Base-by-base conservation (phyloP, 1,139 yeast species). In the Pichia sp. region DNA sequence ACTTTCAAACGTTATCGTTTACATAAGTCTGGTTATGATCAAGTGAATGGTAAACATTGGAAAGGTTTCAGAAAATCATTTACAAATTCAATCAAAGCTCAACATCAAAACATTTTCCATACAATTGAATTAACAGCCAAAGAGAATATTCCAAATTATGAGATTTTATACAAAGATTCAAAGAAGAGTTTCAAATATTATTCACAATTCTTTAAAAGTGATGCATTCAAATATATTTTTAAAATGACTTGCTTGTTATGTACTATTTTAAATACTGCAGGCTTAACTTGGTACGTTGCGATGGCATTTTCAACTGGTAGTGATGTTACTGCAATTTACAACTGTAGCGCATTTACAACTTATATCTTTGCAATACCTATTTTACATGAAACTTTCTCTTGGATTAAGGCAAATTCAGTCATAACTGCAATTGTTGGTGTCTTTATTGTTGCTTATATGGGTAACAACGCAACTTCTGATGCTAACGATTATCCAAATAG, bases 311-410 rank as follows among this genome's bases (percentile, higher is more conserved):
- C 96, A 1, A 85, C 89, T 37, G 88, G 95, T 0, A 75, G 89
- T 3, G 96, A 88, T 60, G 83, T 88, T 27, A 87, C 96, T 3
- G 96, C 96, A 11, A 88, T 88, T 53, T 88, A 87, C 67, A 88
- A 88, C 67, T 86, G 95, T 61, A 82, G 90, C 13, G 95, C 95
- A 0, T 87, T 88, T 62, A 83, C 90, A 7, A 96, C 96, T 0
- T 83, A 88, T 60, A 78, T 87, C 7, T 87, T 88, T 66, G 89
- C 95, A 3, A 82, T 88, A 27, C 87, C 90, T 2, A 65, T 88
- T 40, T 71, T 88, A 45, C 67, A 73, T 38, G 96, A 88, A 59
- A 70, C 67, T 44, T 79, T 86, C 57, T 76, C 85, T 1, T 73
- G 80, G 73, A 66, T 79, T 50, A 88, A 87, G 63, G 74, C 80